These are phyloP conservation scores for Stropharia rugosoannulata DNA, from an alignment of 768 basidiomycete genomes.

Conservation along the genomic window DNA sequence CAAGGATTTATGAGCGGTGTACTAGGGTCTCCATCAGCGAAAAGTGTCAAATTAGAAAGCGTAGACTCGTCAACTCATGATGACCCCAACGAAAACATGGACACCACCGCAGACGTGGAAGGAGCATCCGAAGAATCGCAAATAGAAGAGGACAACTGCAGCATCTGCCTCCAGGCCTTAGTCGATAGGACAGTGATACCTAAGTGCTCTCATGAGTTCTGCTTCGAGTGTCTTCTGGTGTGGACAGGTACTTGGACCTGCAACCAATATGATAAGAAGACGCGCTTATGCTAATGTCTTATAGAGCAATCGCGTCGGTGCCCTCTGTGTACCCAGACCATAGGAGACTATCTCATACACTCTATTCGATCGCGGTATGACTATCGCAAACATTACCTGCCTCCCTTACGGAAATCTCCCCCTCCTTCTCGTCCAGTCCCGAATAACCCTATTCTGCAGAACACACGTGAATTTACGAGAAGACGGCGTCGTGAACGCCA, in stretches of 20 bases:
- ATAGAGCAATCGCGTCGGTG: constrained; percentile 77
- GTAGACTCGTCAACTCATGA: not conserved
- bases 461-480: constrained; percentile 27
- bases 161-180: constrained; percentile 81
- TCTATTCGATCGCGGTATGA: constrained; percentile 75
- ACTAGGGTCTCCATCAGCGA: constrained; percentile 29
- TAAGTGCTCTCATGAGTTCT: constrained; percentile 89
- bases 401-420: constrained; percentile 59
- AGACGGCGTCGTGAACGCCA: constrained; percentile 44
- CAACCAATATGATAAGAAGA: not conserved
- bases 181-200: constrained; percentile 81
- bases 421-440: constrained; percentile 29
- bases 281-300: not conserved
- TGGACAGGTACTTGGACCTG: constrained; percentile 71
- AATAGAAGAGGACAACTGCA: constrained; percentile 46
- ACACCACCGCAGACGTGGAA: not conserved
- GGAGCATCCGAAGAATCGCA: not conserved
- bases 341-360: constrained; percentile 79
- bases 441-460: constrained; percentile 22
- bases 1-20: constrained; percentile 9
- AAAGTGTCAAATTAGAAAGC: constrained; percentile 30
- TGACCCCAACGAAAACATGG: not conserved
- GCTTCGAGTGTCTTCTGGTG: constrained; percentile 85
- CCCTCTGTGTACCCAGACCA: constrained; percentile 67
- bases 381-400: constrained; percentile 78